A percentile compares a stretch with the other conserved stretches of the same genome.
Conservation (phyloP, 2,329 filamentous ascomycete genomes). For the Fusarium buharicum region DNA sequence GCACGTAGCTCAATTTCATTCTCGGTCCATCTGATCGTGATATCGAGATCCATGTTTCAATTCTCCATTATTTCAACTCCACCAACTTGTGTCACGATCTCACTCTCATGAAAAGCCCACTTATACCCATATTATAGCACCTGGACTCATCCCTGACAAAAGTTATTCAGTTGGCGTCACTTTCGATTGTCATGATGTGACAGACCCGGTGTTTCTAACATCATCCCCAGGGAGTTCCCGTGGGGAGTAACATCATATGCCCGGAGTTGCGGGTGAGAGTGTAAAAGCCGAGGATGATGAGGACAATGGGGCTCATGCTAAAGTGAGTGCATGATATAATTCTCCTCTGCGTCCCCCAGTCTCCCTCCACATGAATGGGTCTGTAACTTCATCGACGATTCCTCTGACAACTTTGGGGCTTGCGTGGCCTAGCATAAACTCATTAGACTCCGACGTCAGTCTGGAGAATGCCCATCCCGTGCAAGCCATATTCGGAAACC, state of each 20-base stretch:
- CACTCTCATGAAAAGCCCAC: slow-evolving; percentile 1
- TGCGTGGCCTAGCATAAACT: slow-evolving; percentile 2
- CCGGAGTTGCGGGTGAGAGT: background rate
- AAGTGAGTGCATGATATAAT: background rate
- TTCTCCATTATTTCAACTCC: background rate
- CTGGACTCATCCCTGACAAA: slow-evolving; percentile 7
- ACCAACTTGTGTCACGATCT: background rate
- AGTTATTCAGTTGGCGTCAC: background rate
- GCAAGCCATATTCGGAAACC: background rate
- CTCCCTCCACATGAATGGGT: background rate
- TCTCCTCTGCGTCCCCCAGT: background rate
- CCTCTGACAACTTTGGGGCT: background rate
- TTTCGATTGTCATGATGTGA: background rate
- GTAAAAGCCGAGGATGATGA: slow-evolving; percentile 3
- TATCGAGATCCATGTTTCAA: background rate
- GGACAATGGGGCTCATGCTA: background rate
- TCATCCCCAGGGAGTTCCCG: background rate
- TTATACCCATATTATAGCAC: slow-evolving; percentile 4
- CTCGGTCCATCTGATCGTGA: background rate
- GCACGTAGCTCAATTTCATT: background rate
- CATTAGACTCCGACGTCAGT: slow-evolving; percentile 13
- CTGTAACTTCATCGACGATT: background rate
- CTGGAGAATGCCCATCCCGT: background rate
- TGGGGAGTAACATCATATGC: background rate
- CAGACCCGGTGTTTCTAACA: background rate